phyloP scores from a whole-genome alignment of 805 yeast species.

The Saccharomycopsis sp. region DNA sequence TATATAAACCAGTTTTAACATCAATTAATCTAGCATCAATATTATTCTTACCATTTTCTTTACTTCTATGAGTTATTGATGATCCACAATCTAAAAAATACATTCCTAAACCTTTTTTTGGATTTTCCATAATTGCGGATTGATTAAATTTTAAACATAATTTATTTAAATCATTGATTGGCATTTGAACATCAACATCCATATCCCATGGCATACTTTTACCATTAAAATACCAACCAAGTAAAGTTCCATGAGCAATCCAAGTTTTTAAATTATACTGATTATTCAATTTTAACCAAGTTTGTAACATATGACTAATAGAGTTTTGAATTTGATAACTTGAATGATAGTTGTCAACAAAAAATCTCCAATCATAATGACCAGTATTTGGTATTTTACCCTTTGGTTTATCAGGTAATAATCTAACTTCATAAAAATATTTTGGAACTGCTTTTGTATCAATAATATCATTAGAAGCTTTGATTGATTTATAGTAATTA shows the following conservation, averaged over 20 bases:
- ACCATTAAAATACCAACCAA: constrained; percentile 58
- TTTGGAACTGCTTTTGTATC: constrained; percentile 8
- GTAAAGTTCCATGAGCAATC: constrained; percentile 57
- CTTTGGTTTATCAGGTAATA: constrained; percentile 6
- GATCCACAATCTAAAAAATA: constrained; percentile 38
- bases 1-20: constrained; percentile 55
- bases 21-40: constrained; percentile 69
- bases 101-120: constrained; percentile 47
- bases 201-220: constrained; percentile 54
- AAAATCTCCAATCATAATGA: constrained; percentile 53
- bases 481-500: constrained; percentile 5
- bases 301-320: constrained; percentile 35
- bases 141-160: constrained; percentile 38
- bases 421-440: constrained; percentile 10
- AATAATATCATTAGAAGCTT: constrained; percentile 1
- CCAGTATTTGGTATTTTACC: constrained; percentile 6
- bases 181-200: constrained; percentile 56
- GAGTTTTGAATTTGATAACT: constrained; percentile 23
- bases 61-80: constrained; percentile 41
- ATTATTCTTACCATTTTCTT: constrained; percentile 50
- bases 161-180: constrained; percentile 35
- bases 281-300: constrained; percentile 39
- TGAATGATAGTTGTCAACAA: constrained; percentile 33
- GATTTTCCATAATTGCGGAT: constrained; percentile 28
- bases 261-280: constrained; percentile 40